Percentiles rank a stretch among this genome's conserved stretches.
Evolutionary conservation across 257 asterid species (phyloP).

Genomic region (Salvia miltiorrhiza): DNA sequence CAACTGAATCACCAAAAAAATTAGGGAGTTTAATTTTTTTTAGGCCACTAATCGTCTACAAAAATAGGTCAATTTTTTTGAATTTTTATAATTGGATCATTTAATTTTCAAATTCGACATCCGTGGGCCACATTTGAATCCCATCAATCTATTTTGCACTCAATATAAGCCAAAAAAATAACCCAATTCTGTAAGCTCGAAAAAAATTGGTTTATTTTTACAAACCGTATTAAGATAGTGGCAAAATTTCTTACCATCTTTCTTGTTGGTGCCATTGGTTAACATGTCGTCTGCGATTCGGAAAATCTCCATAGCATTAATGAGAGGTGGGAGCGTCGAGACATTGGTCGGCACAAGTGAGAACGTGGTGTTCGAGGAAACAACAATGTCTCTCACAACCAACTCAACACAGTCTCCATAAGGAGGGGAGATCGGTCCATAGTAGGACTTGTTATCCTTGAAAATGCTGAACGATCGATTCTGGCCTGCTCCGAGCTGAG

Average conservation of each 20-base stretch:
- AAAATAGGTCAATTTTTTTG: too few species aligned
- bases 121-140: too few species aligned
- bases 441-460: slow-evolving; percentile 18
- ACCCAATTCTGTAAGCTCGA: too few species aligned
- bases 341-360: slow-evolving; percentile 33
- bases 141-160: too few species aligned
- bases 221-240: too few species aligned
- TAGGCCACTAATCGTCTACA: too few species aligned
- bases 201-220: too few species aligned
- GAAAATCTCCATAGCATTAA: slow-evolving; percentile 60
- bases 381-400: neutral
- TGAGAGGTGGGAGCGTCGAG: slow-evolving; percentile 63
- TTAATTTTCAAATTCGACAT: too few species aligned
- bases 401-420: slow-evolving; percentile 22
- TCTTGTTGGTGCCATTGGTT: slow-evolving; percentile 36
- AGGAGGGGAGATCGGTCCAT: slow-evolving; percentile 34
- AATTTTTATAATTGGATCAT: too few species aligned
- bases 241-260: slow-evolving; percentile 42
- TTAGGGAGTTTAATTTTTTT: too few species aligned
- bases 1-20: slow-evolving; percentile 25
- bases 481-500: slow-evolving; percentile 26
- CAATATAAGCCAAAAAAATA: too few species aligned
- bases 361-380: slow-evolving; percentile 29
- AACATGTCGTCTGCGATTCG: slow-evolving; percentile 23
- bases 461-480: slow-evolving; percentile 38